Percentiles rank a stretch among this genome's conserved stretches.
Conservation (phyloP, 2,329 filamentous ascomycete species). For the Exophiala sp. region DNA sequence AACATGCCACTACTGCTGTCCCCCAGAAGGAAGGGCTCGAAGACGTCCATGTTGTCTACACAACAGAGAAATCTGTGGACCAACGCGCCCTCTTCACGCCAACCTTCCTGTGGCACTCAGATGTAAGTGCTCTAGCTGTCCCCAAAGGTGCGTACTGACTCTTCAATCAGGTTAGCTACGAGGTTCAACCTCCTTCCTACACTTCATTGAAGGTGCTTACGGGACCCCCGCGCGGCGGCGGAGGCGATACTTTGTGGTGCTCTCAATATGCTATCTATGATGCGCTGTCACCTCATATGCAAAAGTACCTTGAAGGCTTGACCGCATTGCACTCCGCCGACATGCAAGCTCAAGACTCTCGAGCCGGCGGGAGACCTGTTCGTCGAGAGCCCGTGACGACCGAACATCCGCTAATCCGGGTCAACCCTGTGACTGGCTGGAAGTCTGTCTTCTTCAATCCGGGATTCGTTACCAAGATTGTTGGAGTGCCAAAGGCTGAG, state of each 20-base stretch:
- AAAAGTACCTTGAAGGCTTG: constrained; percentile 53
- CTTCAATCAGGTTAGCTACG: constrained; percentile 51
- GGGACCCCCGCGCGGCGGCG: constrained; percentile 52
- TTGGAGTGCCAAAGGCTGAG: constrained; percentile 42
- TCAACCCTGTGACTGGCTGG: constrained; percentile 60
- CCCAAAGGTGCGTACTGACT: neutral
- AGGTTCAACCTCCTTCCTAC: constrained; percentile 59
- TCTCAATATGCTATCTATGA: constrained; percentile 63
- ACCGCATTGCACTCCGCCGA: constrained; percentile 52
- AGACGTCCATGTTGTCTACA: constrained; percentile 59
- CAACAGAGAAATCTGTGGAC: constrained; percentile 49
- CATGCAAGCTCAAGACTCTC: constrained; percentile 46
- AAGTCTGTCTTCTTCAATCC: constrained; percentile 50
- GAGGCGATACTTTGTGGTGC: constrained; percentile 58
- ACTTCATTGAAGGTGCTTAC: constrained; percentile 53
- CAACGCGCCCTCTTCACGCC: constrained; percentile 51
- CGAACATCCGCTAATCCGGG: constrained; percentile 52
- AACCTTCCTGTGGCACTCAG: constrained; percentile 52
- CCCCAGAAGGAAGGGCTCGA: constrained; percentile 41
- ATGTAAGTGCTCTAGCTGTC: constrained; percentile 37
- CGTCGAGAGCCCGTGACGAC: constrained; percentile 46
- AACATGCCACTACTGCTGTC: constrained; percentile 53
- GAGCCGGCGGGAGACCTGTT: constrained; percentile 17
- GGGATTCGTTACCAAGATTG: constrained; percentile 38
- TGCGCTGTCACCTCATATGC: constrained; percentile 48